A percentile compares a stretch with the other conserved stretches of the same genome.
phyloP scores from a whole-genome alignment of 2,329 filamentous ascomycete species.

The Trichophyton rubrum region DNA sequence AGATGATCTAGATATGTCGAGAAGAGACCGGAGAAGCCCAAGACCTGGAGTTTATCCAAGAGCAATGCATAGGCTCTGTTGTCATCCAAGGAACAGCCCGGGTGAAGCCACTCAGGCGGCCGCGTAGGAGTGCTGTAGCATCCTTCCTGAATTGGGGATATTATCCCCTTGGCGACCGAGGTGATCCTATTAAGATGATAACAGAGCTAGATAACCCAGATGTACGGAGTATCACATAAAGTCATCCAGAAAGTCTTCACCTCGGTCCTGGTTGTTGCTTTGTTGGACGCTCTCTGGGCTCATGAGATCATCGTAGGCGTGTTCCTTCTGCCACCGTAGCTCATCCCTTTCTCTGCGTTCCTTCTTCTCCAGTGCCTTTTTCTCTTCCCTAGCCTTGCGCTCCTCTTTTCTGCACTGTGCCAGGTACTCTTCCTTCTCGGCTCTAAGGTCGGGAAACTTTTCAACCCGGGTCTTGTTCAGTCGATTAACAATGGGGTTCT shows the following conservation, averaged over 20 bases:
- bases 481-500: conserved; percentile 90
- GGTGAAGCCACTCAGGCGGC: too few species aligned
- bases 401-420: conserved; percentile 62
- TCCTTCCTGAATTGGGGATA: too few species aligned
- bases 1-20: not conserved
- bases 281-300: conserved; percentile 64
- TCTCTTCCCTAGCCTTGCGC: conserved; percentile 29
- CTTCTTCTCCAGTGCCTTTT: conserved; percentile 29
- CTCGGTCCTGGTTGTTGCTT: conserved; percentile 75
- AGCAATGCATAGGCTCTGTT: too few species aligned
- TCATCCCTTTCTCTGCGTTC: conserved; percentile 64
- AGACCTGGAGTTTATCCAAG: too few species aligned
- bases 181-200: not conserved
- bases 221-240: conserved; percentile 56
- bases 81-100: too few species aligned
- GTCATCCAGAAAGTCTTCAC: conserved; percentile 65
- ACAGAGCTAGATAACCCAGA: too few species aligned
- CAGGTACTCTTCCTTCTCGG: conserved; percentile 67
- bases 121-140: too few species aligned
- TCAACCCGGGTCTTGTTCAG: conserved; percentile 94
- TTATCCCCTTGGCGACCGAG: not conserved
- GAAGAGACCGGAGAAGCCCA: too few species aligned
- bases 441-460: conserved; percentile 67
- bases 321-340: conserved; percentile 90
- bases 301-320: conserved; percentile 90